These are phyloP conservation scores for Senecio squalidus DNA, from an alignment of 140 eudicot genomes.

Conservation along the genomic window DNA sequence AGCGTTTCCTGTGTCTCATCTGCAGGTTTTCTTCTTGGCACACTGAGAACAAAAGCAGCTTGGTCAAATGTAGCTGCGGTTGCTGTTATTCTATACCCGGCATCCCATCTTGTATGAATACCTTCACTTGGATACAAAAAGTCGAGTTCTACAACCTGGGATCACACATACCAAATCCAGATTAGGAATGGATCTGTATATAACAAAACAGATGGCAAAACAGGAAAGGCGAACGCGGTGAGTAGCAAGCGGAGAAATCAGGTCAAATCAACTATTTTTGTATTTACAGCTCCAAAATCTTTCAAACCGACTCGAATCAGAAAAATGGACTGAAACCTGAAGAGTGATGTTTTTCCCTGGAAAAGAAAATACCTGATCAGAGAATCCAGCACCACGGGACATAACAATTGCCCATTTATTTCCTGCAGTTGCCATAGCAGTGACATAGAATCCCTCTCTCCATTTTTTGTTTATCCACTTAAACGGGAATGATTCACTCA, in stretches of 20 bases:
- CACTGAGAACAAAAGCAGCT: constrained; percentile 80
- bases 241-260: too few relatives aligned
- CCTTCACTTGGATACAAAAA: constrained; percentile 95
- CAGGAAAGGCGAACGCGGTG: not conserved
- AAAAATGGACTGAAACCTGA: too few relatives aligned
- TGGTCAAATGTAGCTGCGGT: constrained; percentile 81
- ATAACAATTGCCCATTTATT: constrained; percentile 81
- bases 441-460: constrained; percentile 81
- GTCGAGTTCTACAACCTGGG: constrained; percentile 84
- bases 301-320: too few relatives aligned
- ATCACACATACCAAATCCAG: not conserved
- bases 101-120: constrained; percentile 86
- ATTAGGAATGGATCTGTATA: not conserved
- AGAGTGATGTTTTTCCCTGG: too few relatives aligned
- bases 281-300: too few relatives aligned
- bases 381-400: constrained; percentile 90
- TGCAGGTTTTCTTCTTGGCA: constrained; percentile 64
- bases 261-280: too few relatives aligned
- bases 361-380: constrained; percentile 62
- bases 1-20: constrained; percentile 88
- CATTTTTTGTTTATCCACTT: too few relatives aligned
- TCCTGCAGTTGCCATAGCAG: constrained; percentile 94
- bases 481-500: constrained; percentile 80
- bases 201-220: not conserved
- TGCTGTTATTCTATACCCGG: constrained; percentile 81